These are phyloP conservation scores for Angomonas ambiguus DNA, from an alignment of 208 protist genomes.

Conservation along the genomic window DNA sequence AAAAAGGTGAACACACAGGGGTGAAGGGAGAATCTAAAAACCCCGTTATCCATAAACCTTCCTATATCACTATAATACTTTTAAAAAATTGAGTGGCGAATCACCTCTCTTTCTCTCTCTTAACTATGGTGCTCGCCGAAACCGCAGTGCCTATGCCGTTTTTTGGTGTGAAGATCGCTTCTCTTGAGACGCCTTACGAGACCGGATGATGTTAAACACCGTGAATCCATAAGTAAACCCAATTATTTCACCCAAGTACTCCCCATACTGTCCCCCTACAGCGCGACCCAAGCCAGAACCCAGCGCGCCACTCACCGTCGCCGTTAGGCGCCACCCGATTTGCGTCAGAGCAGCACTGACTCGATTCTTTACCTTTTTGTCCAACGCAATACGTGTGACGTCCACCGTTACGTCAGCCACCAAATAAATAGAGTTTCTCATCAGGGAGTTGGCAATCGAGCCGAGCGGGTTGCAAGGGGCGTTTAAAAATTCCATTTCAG, in stretches of 20 bases:
- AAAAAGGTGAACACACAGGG: not conserved
- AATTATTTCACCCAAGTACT: constrained; percentile 74
- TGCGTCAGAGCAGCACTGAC: constrained; percentile 18
- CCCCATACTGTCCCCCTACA: constrained; percentile 39
- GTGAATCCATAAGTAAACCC: constrained; percentile 28
- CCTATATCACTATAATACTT: too few species aligned
- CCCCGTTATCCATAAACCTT: too few species aligned
- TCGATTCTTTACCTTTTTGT: constrained; percentile 17
- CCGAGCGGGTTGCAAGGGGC: constrained; percentile 24
- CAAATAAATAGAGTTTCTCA: constrained; percentile 43
- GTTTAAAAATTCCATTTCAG: constrained; percentile 40
- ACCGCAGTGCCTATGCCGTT: not conserved
- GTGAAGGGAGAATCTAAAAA: too few species aligned
- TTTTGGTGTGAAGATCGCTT: not conserved
- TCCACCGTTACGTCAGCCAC: constrained; percentile 60
- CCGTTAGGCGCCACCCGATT: constrained; percentile 28
- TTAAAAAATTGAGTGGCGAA: too few species aligned
- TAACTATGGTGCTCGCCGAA: not conserved
- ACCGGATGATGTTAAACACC: not conserved
- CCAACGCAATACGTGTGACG: constrained; percentile 26
- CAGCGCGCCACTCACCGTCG: constrained; percentile 26
- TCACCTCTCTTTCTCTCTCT: too few species aligned
- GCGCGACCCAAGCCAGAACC: constrained; percentile 51
- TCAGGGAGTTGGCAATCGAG: constrained; percentile 56
- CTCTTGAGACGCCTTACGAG: not conserved